Percentiles rank a stretch among this genome's conserved stretches.
Evolutionary conservation across 116 monocot genomes (phyloP).

Genomic region (Cymodocea nodosa): DNA sequence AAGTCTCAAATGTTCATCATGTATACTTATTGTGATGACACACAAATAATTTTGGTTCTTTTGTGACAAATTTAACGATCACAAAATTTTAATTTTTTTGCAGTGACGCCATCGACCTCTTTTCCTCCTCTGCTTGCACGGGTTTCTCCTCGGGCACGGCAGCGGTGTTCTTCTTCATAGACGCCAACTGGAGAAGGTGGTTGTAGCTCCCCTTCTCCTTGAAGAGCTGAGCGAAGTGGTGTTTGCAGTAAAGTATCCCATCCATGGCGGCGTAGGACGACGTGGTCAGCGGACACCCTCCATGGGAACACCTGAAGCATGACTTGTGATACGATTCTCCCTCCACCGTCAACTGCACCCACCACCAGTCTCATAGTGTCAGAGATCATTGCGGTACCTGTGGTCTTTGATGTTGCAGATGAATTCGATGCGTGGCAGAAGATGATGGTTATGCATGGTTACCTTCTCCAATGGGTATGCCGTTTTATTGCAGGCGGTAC

Average conservation of each 20-base stretch:
- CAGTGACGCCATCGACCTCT: too few relatives aligned
- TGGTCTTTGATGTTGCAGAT: neutral
- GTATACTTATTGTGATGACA: too few relatives aligned
- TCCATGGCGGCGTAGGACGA: slow-evolving; percentile 71
- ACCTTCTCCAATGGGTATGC: slow-evolving; percentile 91
- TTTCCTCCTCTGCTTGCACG: neutral
- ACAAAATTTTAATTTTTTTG: too few relatives aligned
- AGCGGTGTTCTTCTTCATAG: slow-evolving; percentile 14
- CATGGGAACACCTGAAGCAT: slow-evolving; percentile 83
- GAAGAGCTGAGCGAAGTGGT: slow-evolving; percentile 78
- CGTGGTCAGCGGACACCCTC: slow-evolving; percentile 65
- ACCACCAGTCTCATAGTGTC: too few relatives aligned
- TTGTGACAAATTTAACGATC: too few relatives aligned
- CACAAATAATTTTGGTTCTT: too few relatives aligned
- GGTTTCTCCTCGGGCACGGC: neutral
- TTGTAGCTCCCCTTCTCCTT: slow-evolving; percentile 87
- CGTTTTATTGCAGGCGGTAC: slow-evolving; percentile 73
- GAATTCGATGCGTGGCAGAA: neutral
- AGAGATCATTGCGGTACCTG: too few relatives aligned
- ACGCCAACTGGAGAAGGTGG: slow-evolving; percentile 27
- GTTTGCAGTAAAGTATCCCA: slow-evolving; percentile 82
- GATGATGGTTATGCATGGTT: neutral
- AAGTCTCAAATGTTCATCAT: too few relatives aligned
- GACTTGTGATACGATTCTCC: slow-evolving; percentile 82
- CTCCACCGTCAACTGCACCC: slow-evolving; percentile 51